Conservation (phyloP, 192 early-diverging fungal species). For the Coemansia sp. region DNA sequence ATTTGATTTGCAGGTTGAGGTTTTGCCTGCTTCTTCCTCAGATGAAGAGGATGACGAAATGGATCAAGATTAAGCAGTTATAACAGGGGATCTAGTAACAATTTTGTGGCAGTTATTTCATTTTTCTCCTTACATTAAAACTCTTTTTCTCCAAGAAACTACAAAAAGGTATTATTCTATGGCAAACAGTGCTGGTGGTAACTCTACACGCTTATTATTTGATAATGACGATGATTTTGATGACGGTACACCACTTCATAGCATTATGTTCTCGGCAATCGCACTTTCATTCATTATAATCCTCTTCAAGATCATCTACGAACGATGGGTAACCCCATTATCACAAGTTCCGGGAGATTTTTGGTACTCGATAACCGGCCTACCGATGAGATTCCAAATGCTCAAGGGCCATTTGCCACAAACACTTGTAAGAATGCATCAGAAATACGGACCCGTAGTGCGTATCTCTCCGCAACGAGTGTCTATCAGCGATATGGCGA, state of each 20-base stretch:
- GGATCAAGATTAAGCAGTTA: not conserved
- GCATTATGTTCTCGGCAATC: conserved; percentile 27
- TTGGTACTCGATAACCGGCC: conserved; percentile 27
- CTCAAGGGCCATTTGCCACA: conserved; percentile 36
- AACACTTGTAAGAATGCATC: conserved; percentile 19
- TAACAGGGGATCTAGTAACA: too few species aligned
- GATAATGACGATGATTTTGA: conserved; percentile 45
- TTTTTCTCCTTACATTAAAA: too few species aligned
- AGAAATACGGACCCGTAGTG: conserved; percentile 29
- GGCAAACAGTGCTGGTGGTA: conserved; percentile 36
- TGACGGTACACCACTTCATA: conserved; percentile 26
- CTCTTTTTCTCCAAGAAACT: too few species aligned
- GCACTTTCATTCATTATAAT: conserved; percentile 22
- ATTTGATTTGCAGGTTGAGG: conserved; percentile 67
- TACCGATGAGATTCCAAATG: conserved; percentile 52
- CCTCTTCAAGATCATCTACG: conserved; percentile 46
- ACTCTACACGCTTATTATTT: conserved; percentile 43
- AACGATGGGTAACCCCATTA: conserved; percentile 49
- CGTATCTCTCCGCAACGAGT: conserved; percentile 47
- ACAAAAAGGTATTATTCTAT: too few species aligned
- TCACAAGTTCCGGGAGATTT: conserved; percentile 25
- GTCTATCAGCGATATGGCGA: conserved; percentile 21
- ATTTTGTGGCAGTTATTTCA: too few species aligned
- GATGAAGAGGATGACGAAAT: conserved; percentile 30
- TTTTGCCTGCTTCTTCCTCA: conserved; percentile 16